Evolutionary conservation across 768 basidiomycete genomes (phyloP), one percentile per base, ranked within the genome.

Genomic region (Lactifluus subvellereus): DNA sequence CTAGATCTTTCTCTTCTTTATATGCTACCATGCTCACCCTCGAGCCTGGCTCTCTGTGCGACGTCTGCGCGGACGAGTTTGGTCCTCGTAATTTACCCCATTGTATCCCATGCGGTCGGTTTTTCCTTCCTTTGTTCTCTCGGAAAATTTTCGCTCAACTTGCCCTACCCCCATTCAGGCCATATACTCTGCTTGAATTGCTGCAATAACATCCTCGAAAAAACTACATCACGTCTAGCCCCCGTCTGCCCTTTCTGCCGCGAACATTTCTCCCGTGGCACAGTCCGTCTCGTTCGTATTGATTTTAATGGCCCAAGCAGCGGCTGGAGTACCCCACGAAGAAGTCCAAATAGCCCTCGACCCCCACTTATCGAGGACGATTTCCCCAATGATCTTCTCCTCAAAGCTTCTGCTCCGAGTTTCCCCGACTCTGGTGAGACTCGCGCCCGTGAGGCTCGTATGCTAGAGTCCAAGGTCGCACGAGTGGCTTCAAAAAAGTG

Each of bases 11-110:
- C 52, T 52, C 54, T 52, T 58, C 64, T 67, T 57, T 69, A 45
- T 64, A 66, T 64, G 67, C 68, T 57, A 66, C 65, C 54, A 91
- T 91, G 89, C 84, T 91, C 78, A 87, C 89, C 74, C 87, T 91
- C 72, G 81, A 78, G 78, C 83, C 87, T 75, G 87, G 87, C 76
- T 90, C 87, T 74, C 80, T 85, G 74, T 91, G 89, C 85, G 89
- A 91, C 81, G 89, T 91, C 72, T 91, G 89, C 80, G 89, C 89
- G 71, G 89, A 91, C 77, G 88, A 91, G 79, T 91, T 82, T 76
- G 86, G 86, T 72, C 78, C 83, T 61, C 85, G 85, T 69, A 84
- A 84, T 73, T 77, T 82, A 66, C 89, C 89, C 65, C 86, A 91
- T 73, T 88, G 84, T 57, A 90, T 91, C 72, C 86, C 89, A 64